phyloP scores from a whole-genome alignment of 345 rosid genomes.

The Carallia brachiata region DNA sequence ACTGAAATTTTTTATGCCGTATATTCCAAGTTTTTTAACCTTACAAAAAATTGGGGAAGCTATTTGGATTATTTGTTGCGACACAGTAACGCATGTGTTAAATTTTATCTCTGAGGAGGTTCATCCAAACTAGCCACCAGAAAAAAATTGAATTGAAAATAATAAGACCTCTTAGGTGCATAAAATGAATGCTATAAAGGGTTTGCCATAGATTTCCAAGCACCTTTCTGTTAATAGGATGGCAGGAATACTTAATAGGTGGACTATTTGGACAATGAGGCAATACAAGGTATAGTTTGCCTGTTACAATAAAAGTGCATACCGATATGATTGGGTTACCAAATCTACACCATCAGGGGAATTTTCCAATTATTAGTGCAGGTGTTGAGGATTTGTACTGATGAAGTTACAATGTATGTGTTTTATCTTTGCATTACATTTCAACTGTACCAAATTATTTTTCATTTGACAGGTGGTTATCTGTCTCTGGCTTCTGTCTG shows the following conservation, averaged over 20 bases:
- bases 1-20: neutral
- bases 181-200: neutral
- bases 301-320: neutral
- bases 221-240: neutral
- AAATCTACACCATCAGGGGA: too few relatives aligned
- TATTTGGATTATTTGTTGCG: neutral
- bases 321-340: neutral
- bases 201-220: neutral
- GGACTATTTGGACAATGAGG: neutral
- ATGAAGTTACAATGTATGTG: neutral
- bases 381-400: neutral
- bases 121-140: too few relatives aligned
- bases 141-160: too few relatives aligned
- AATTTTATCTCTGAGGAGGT: too few relatives aligned
- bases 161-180: neutral
- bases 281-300: neutral
- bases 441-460: neutral
- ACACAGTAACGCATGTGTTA: too few relatives aligned
- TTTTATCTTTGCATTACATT: neutral
- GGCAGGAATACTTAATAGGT: neutral
- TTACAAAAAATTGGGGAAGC: neutral
- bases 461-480: conserved; percentile 66
- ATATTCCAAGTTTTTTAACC: neutral
- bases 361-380: neutral
- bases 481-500: conserved; percentile 85